Evolutionary conservation across 2,329 filamentous ascomycete species (phyloP).

Genomic region (Ophiostoma novo-ulmi): DNA sequence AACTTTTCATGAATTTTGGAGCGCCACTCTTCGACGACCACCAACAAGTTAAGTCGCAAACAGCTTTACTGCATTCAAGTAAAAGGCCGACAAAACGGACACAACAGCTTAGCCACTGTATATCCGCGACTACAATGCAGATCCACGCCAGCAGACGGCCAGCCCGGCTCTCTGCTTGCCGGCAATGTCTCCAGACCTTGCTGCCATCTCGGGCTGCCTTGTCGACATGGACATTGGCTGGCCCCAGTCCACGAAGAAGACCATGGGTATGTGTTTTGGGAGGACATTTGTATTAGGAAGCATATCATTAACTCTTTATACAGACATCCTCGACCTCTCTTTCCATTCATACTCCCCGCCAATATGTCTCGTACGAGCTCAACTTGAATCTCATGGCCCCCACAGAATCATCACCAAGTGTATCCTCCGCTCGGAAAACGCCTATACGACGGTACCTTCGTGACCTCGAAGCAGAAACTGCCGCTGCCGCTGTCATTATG

Average conservation of each 20-base stretch:
- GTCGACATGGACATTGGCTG: background rate
- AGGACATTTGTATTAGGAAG: too few species aligned
- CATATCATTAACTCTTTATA: background rate
- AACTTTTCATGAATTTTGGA: background rate
- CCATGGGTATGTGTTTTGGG: background rate
- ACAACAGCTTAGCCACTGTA: background rate
- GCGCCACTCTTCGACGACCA: background rate
- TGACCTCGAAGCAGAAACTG: constrained; percentile 29
- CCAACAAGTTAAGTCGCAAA: background rate
- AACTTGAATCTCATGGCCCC: background rate
- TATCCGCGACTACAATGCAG: background rate
- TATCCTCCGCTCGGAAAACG: background rate
- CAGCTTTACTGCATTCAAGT: too few species aligned
- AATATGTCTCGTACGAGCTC: background rate
- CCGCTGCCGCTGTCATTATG: background rate
- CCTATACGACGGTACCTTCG: constrained; percentile 41
- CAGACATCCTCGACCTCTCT: background rate
- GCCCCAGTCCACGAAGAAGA: background rate
- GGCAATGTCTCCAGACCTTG: constrained; percentile 2
- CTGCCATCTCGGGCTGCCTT: constrained; percentile 1
- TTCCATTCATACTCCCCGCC: background rate
- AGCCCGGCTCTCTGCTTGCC: constrained; percentile 4
- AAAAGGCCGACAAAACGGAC: background rate
- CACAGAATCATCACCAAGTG: background rate
- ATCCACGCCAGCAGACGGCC: background rate